Evolutionary conservation across 768 basidiomycete genomes (phyloP).

Genomic region (Lentinula sp.): DNA sequence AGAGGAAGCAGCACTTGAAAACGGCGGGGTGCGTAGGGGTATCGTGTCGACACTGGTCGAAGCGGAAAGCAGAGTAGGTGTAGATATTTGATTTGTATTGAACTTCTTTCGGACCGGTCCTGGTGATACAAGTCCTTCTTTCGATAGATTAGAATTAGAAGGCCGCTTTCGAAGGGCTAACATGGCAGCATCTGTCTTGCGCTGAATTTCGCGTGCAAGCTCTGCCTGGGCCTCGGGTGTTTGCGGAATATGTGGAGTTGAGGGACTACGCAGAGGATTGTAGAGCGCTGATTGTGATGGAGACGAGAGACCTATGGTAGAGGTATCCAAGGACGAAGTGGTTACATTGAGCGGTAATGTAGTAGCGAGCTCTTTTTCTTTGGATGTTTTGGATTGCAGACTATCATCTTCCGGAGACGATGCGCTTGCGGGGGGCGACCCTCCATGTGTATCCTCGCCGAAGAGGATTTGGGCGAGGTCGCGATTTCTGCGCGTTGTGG

Average conservation of each 20-base stretch:
- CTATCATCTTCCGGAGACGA: slow-evolving; percentile 18
- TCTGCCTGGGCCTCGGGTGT: slow-evolving; percentile 44
- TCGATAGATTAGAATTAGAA: slow-evolving; percentile 33
- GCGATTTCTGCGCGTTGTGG: slow-evolving; percentile 56
- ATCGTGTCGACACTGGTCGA: slow-evolving; percentile 65
- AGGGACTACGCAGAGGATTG: slow-evolving; percentile 34
- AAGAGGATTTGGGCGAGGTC: slow-evolving; percentile 78
- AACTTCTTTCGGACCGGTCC: slow-evolving; percentile 51
- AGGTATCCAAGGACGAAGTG: background rate
- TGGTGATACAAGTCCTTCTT: slow-evolving; percentile 30
- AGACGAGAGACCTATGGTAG: slow-evolving; percentile 6
- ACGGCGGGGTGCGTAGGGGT: slow-evolving; percentile 51
- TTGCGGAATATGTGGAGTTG: slow-evolving; percentile 35
- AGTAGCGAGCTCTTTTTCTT: background rate
- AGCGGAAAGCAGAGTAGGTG: slow-evolving; percentile 58
- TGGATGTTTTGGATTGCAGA: slow-evolving; percentile 14
- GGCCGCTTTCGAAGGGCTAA: slow-evolving; percentile 48
- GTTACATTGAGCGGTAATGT: background rate
- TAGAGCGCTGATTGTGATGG: slow-evolving; percentile 23
- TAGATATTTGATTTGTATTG: slow-evolving; percentile 58
- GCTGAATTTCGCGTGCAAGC: slow-evolving; percentile 60
- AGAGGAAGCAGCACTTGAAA: slow-evolving; percentile 23
- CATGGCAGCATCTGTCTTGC: slow-evolving; percentile 63
- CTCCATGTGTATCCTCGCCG: slow-evolving; percentile 23
- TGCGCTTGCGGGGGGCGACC: background rate